phyloP scores from a whole-genome alignment of 108 stramenopile genomes.

The Nannochloropsis gaditana region DNA sequence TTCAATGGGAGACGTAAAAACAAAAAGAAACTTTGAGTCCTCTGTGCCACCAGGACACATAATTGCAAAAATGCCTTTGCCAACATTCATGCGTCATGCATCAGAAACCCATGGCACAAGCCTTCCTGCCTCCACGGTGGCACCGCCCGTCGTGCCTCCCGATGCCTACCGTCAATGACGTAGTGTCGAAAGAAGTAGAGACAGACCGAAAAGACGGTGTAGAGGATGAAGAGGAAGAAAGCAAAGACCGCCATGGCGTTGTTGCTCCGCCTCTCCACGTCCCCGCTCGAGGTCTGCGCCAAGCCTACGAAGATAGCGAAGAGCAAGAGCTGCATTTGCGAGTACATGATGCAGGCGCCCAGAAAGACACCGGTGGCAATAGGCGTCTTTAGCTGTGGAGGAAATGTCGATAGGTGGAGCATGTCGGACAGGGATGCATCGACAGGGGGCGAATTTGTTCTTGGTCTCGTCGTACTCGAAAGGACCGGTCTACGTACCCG shows the following conservation, averaged over 20 bases:
- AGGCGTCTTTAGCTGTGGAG: background rate
- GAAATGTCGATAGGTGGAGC: background rate
- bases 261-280: conserved; percentile 9
- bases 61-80: too few species aligned
- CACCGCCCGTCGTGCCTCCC: too few species aligned
- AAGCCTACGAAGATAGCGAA: conserved; percentile 17
- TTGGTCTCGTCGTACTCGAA: background rate
- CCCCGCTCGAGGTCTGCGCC: background rate
- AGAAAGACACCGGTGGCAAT: background rate
- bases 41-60: too few species aligned
- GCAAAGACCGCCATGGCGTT: conserved; percentile 6
- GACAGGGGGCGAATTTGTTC: background rate
- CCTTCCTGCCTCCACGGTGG: too few species aligned
- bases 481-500: background rate
- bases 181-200: conserved; percentile 4
- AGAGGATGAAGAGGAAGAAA: background rate
- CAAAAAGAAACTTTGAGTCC: too few species aligned
- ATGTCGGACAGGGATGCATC: background rate
- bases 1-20: background rate
- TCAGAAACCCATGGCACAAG: too few species aligned
- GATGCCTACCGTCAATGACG: background rate
- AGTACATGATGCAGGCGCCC: conserved; percentile 17
- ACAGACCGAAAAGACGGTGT: background rate
- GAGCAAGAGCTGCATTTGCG: background rate
- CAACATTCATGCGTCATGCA: too few species aligned